phyloP scores from a whole-genome alignment of 805 yeast species.

The Sporopachydermia lactativora region DNA sequence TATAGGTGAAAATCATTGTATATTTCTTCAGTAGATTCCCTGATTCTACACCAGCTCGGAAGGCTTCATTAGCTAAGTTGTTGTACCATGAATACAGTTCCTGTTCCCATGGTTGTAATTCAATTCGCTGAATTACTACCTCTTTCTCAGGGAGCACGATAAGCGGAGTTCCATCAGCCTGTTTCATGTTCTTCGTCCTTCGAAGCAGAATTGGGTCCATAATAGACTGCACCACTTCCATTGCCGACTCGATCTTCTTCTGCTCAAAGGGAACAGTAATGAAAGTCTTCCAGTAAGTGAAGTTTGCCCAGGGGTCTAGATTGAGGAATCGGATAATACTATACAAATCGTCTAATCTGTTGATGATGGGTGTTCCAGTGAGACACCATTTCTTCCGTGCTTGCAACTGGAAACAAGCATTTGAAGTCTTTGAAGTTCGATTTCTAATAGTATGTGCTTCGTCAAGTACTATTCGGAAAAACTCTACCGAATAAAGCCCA shows the following conservation, averaged over 20 bases:
- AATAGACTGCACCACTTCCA: slow-evolving; percentile 74
- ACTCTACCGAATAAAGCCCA: slow-evolving; percentile 61
- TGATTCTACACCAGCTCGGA: slow-evolving; percentile 38
- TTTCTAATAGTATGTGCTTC: slow-evolving; percentile 88
- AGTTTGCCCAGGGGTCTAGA: slow-evolving; percentile 83
- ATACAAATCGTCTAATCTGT: slow-evolving; percentile 74
- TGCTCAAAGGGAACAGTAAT: slow-evolving; percentile 74
- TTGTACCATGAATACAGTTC: slow-evolving; percentile 25
- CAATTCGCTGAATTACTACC: slow-evolving; percentile 51
- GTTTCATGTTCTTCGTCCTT: slow-evolving; percentile 78
- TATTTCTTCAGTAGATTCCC: slow-evolving; percentile 65
- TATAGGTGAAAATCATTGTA: slow-evolving; percentile 69
- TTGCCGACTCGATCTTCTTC: slow-evolving; percentile 53
- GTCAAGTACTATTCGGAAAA: slow-evolving; percentile 66
- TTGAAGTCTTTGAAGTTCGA: slow-evolving; percentile 62
- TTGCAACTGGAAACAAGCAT: slow-evolving; percentile 53
- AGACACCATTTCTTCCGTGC: slow-evolving; percentile 68
- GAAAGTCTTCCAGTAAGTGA: slow-evolving; percentile 77
- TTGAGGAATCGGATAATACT: slow-evolving; percentile 61
- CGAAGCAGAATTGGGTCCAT: slow-evolving; percentile 72
- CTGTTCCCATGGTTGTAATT: slow-evolving; percentile 52
- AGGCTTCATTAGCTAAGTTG: slow-evolving; percentile 22
- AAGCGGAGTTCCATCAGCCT: slow-evolving; percentile 52
- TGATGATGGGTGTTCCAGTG: slow-evolving; percentile 90
- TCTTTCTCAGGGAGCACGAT: slow-evolving; percentile 69